phyloP scores from a whole-genome alignment of 495 filamentous ascomycete genomes.

The Aspergillus nidulans region DNA sequence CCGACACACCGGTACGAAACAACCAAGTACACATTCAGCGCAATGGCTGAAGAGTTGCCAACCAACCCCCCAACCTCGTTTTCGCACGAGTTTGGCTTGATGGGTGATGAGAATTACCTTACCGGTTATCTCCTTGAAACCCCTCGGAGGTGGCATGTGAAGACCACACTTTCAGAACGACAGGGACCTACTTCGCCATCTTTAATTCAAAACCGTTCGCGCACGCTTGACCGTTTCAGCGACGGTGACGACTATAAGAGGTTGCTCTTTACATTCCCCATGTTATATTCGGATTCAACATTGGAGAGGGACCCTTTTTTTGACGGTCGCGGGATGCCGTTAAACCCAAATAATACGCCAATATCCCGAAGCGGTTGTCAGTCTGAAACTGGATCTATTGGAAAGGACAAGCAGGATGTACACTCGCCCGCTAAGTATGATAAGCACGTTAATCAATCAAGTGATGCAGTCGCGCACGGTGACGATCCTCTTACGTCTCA shows the following conservation, averaged over 20 bases:
- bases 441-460: neutral
- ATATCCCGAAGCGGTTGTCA: slow-evolving; percentile 11
- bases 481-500: neutral
- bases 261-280: neutral
- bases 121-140: neutral
- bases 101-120: neutral
- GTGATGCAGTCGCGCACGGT: neutral
- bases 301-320: slow-evolving; percentile 21
- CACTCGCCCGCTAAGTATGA: neutral
- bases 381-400: neutral
- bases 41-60: neutral
- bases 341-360: slow-evolving; percentile 26
- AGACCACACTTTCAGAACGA: neutral
- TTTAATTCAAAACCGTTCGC: neutral
- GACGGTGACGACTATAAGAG: neutral
- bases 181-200: neutral
- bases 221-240: neutral
- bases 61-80: neutral
- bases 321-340: slow-evolving; percentile 15
- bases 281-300: slow-evolving; percentile 9
- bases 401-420: slow-evolving; percentile 10
- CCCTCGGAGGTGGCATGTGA: neutral
- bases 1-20: neutral
- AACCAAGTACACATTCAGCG: neutral
- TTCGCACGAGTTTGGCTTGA: neutral